phyloP scores from a whole-genome alignment of 345 rosid species.

The Syzygium oleosum region DNA sequence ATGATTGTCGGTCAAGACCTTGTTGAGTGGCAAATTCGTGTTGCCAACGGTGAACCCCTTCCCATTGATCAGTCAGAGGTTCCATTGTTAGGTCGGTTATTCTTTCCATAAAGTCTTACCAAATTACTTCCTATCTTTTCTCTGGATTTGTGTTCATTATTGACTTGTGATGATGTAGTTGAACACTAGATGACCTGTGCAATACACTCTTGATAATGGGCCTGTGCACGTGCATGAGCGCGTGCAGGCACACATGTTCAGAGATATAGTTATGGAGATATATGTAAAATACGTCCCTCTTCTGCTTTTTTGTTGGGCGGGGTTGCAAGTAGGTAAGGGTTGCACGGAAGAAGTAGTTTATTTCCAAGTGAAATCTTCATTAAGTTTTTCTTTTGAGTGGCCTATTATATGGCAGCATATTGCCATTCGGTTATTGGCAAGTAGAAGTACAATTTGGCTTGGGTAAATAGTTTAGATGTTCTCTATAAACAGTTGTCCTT shows the following conservation, averaged over 20 bases:
- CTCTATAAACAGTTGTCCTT: neutral
- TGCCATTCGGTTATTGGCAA: neutral
- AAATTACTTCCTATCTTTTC: neutral
- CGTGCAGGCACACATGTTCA: neutral
- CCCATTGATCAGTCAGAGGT: constrained; percentile 71
- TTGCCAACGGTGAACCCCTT: constrained; percentile 86
- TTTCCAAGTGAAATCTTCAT: neutral
- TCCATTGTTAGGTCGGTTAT: constrained; percentile 57
- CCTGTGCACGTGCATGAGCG: neutral
- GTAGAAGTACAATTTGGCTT: neutral
- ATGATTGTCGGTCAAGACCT: constrained; percentile 97
- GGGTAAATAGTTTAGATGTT: neutral
- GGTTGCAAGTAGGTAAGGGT: neutral
- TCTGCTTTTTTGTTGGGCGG: neutral
- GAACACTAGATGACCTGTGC: neutral
- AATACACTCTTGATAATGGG: neutral
- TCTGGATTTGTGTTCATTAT: neutral
- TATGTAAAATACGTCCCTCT: neutral
- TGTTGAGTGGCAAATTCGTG: constrained; percentile 91
- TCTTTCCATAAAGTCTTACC: neutral
- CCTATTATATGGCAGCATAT: neutral
- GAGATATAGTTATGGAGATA: neutral
- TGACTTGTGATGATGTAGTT: neutral
- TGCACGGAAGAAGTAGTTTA: neutral
- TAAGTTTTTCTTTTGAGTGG: neutral